A percentile compares a stretch with the other conserved stretches of the same genome.
These are phyloP conservation scores for Byssoonygena ceratinophila DNA, from an alignment of 2,329 filamentous ascomycete species.

Conservation along the genomic window DNA sequence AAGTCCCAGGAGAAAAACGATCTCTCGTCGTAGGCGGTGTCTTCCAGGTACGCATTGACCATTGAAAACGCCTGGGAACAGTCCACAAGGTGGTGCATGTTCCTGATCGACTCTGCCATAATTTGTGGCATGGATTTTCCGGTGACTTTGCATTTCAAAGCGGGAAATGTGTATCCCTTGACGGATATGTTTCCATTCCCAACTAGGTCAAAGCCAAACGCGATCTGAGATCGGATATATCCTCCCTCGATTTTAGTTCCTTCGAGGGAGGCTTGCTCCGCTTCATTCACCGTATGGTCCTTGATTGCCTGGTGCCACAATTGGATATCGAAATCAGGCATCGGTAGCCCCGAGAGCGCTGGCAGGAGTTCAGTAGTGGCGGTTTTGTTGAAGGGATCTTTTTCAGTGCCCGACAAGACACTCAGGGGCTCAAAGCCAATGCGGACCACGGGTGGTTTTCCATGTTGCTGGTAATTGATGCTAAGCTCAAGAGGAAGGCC, in stretches of 20 bases:
- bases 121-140: conserved; percentile 6
- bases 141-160: conserved; percentile 15
- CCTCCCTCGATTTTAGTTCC: conserved; percentile 6
- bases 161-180: conserved; percentile 20
- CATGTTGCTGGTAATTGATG: conserved; percentile 13
- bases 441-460: conserved; percentile 6
- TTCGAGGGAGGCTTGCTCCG: conserved; percentile 5
- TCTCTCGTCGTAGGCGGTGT: not conserved
- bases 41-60: conserved; percentile 7
- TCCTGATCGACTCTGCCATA: conserved; percentile 7
- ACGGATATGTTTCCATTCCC: conserved; percentile 8
- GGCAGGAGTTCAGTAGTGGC: conserved; percentile 1
- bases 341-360: not conserved
- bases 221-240: conserved; percentile 15
- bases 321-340: conserved; percentile 3
- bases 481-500: conserved; percentile 14
- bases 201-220: conserved; percentile 19
- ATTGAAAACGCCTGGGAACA: conserved; percentile 6
- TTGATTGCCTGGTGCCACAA: too few relatives aligned
- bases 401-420: conserved; percentile 2
- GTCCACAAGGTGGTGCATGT: not conserved
- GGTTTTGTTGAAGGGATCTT: conserved; percentile 12
- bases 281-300: not conserved
- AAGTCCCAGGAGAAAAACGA: conserved; percentile 18
- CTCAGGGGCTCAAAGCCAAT: conserved; percentile 11